These are phyloP conservation scores for Podila horticola DNA, from an alignment of 192 early-diverging fungal genomes.

Conservation along the genomic window DNA sequence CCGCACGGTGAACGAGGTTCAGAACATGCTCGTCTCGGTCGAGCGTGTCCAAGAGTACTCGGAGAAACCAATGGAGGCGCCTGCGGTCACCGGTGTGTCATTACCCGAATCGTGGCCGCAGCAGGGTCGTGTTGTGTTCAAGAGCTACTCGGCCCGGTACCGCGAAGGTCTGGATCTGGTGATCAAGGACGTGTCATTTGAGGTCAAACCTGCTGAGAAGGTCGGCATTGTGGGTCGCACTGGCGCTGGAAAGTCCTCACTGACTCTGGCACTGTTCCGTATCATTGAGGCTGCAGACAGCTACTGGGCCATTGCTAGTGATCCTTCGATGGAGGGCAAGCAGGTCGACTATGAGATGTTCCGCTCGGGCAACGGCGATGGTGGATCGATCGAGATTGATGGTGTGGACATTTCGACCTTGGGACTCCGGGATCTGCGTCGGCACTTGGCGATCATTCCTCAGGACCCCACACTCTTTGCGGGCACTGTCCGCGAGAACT, in stretches of 20 bases:
- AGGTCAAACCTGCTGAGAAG: conserved; percentile 42
- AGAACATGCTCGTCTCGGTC: conserved; percentile 84
- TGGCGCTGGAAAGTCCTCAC: conserved; percentile 53
- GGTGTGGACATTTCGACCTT: conserved; percentile 73
- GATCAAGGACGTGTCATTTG: conserved; percentile 60
- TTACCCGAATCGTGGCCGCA: conserved; percentile 54
- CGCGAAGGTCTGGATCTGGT: conserved; percentile 52
- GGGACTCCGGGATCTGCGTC: conserved; percentile 66
- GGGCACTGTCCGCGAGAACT: conserved; percentile 73
- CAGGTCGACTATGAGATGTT: neutral
- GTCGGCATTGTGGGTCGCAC: conserved; percentile 57
- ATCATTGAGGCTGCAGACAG: conserved; percentile 54
- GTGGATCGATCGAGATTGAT: conserved; percentile 79
- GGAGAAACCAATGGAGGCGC: conserved; percentile 77
- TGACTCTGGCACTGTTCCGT: conserved; percentile 55
- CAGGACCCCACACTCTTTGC: conserved; percentile 81
- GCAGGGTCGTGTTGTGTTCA: conserved; percentile 38
- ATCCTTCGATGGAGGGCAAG: conserved; percentile 12
- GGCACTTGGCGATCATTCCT: conserved; percentile 81
- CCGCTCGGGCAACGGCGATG: conserved; percentile 1
- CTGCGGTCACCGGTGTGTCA: conserved; percentile 52
- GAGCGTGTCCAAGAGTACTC: conserved; percentile 88
- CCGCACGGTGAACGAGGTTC: conserved; percentile 72
- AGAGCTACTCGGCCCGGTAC: conserved; percentile 47
- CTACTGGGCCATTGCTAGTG: conserved; percentile 24